Evolutionary conservation across 2,329 filamentous ascomycete species (phyloP), one percentile per base, ranked within the genome.

Genomic region (Fonsecaea multimorphosa): DNA sequence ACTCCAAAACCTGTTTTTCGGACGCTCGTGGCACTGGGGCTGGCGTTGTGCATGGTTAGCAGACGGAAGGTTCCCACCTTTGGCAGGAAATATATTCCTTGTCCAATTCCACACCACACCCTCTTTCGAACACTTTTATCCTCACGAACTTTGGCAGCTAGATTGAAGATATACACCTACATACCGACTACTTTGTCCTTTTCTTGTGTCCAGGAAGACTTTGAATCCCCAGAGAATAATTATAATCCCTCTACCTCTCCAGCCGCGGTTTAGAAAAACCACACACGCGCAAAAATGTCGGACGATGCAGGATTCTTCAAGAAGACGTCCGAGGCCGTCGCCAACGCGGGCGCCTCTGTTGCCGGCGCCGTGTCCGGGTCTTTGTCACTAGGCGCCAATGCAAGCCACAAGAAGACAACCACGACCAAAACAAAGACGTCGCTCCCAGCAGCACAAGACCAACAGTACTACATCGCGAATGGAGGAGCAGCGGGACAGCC

Each of bases 401-500:
- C 69, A n/a, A 67, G 64, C 58, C 63, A 65, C 36, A 70, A 70
- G 61, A 71, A 71, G 63, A 71, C 68, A 9, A 71, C 69, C 1
- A 70, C 69, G 6, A 65, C 66, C 12, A 69, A 46, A 22, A 69
- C 61, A 36, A 58, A 34, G 32, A 58, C 44, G 6, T 27, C 44
- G 2, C 27, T 57, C 52, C 61, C 34, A 14, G 49, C 32, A 31
- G 59, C 32, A 16, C 44, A 51, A 2, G 55, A 68, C 27, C 63
- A 67, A 22, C 61, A 66, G 19, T 46, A 51, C 14, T 58, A 65
- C 12, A 61, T 58, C 44, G 34, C 44, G 7, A 51, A 53, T 29
- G 65, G 76, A 68, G 65, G 76, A 68, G 79, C 78, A 55, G 79
- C 61, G 6, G 57, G 58, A 19, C 64, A 65, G 36, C 67, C 61